These are phyloP conservation scores for Eutypa lata DNA, from an alignment of 2,329 filamentous ascomycete genomes.

Conservation along the genomic window DNA sequence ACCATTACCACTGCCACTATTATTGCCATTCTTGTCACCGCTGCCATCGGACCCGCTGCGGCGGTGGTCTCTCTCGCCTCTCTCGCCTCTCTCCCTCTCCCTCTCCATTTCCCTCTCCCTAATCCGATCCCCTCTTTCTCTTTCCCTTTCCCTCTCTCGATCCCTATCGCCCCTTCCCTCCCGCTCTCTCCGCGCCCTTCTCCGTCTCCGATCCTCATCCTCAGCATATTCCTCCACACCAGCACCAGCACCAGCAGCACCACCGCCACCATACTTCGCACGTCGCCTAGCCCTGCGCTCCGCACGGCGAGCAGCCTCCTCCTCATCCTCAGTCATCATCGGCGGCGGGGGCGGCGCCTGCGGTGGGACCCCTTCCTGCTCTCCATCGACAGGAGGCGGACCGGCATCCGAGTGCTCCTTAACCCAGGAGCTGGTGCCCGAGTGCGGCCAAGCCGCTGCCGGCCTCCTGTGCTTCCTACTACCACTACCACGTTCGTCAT, in stretches of 20 bases:
- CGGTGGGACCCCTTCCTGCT: constrained; percentile 9
- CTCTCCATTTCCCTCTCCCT: background rate
- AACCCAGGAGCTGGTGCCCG: constrained; percentile 63
- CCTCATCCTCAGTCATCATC: constrained; percentile 41
- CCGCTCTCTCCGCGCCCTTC: constrained; percentile 40
- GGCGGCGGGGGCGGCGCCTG: constrained; percentile 32
- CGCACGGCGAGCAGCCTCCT: constrained; percentile 48
- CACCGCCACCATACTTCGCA: constrained; percentile 23
- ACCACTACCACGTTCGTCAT: constrained; percentile 26
- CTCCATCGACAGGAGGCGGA: constrained; percentile 48
- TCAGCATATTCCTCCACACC: constrained; percentile 34
- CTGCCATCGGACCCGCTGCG: constrained; percentile 30
- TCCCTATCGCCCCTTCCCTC: constrained; percentile 19
- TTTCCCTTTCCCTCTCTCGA: background rate
- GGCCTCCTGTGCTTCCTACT: constrained; percentile 17
- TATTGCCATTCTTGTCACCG: constrained; percentile 26
- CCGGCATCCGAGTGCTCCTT: constrained; percentile 62
- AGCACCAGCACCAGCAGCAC: constrained; percentile 16
- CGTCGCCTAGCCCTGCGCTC: constrained; percentile 44
- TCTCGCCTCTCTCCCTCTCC: background rate
- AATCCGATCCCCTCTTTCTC: constrained; percentile 1
- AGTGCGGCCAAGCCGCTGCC: constrained; percentile 55
- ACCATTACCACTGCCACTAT: background rate
- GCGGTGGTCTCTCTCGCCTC: constrained; percentile 25
- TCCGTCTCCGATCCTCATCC: constrained; percentile 40